Base-by-base conservation (phyloP, 1,284 basidiomycete species). In the Lentinula novae-zelandiae region DNA sequence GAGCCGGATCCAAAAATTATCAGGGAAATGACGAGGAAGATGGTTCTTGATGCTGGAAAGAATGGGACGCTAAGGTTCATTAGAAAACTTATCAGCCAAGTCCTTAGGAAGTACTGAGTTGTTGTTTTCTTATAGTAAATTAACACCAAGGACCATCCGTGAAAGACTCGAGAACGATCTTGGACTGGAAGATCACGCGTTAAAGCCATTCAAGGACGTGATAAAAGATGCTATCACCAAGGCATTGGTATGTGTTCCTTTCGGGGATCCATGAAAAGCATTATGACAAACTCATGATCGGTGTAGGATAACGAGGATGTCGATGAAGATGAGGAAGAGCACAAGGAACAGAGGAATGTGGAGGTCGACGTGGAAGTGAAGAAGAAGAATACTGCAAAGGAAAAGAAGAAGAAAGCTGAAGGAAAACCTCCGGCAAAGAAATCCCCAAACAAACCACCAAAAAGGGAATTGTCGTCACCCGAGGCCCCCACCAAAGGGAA, bases 341-440 rank as follows among this genome's bases (percentile, higher is more conserved):
- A 42, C 55, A 57, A 48, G 59, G 59, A 50, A 46, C 55, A 38
- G 51, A 9, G 31, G 57, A 62, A 53, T 55, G 12, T 44, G 66
- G 58, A 48, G 48, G 8, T 9, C 17, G 22, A 57, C 10, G n/a
- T 13, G 2, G 34, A 49, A 57, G 12, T 46, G 46, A 58, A 15
- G 58, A 69, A 15, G 60, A 64, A 15, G 60, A 64, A n/a, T 58
- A 64, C 8, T 61, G 62, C 7, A 53, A 50, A 17, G 48, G 56
- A 49, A 58, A 64, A 5, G 58, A 59, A 51, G 39, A 60, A 51
- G 46, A 31, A 50, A 59, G 8, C 51, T 42, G n/a, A 58, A 63
- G 64, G 65, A 65, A 52, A 57, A 22, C 44, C 38, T 15, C 5
- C n/a, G 36, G 61, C 36, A 46, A 62, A 64, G 54, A 60, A 61